Percentiles rank a stretch among this genome's conserved stretches.
phyloP scores from a whole-genome alignment of 2,329 filamentous ascomycete species.

The Scedosporium minutisporum region DNA sequence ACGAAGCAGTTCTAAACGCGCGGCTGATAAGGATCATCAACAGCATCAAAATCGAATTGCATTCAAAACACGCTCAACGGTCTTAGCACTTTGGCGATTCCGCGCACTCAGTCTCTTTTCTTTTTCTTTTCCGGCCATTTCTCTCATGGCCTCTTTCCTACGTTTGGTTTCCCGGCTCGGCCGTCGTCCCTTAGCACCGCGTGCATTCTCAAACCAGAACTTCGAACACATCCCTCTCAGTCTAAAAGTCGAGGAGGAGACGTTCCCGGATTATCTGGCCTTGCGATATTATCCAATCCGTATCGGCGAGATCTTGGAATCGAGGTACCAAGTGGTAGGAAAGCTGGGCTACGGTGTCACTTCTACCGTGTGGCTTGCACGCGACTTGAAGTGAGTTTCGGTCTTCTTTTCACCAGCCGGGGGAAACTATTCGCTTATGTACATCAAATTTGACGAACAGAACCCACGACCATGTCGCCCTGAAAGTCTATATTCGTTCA shows the following conservation, averaged over 20 bases:
- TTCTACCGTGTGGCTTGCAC: background rate
- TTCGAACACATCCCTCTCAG: background rate
- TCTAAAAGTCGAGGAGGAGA: background rate
- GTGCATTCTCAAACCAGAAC: background rate
- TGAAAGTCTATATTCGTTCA: conserved; percentile 22
- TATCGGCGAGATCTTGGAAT: background rate
- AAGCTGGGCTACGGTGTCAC: background rate
- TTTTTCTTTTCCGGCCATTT: too few species aligned
- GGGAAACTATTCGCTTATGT: background rate
- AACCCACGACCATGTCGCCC: conserved; percentile 19
- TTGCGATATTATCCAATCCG: background rate
- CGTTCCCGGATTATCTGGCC: background rate
- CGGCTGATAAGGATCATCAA: too few species aligned
- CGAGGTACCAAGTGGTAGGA: background rate
- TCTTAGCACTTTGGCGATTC: too few species aligned
- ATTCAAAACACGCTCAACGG: too few species aligned
- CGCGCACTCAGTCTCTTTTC: too few species aligned
- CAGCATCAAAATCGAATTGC: too few species aligned
- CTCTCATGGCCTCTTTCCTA: background rate
- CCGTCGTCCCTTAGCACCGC: background rate
- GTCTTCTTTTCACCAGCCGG: background rate
- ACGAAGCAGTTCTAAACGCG: too few species aligned
- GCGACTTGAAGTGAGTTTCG: background rate
- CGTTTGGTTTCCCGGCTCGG: background rate
- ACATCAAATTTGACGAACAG: conserved; percentile 8